Base-by-base conservation (phyloP, 2,329 filamentous ascomycete genomes). In the Capronia epimyces region DNA sequence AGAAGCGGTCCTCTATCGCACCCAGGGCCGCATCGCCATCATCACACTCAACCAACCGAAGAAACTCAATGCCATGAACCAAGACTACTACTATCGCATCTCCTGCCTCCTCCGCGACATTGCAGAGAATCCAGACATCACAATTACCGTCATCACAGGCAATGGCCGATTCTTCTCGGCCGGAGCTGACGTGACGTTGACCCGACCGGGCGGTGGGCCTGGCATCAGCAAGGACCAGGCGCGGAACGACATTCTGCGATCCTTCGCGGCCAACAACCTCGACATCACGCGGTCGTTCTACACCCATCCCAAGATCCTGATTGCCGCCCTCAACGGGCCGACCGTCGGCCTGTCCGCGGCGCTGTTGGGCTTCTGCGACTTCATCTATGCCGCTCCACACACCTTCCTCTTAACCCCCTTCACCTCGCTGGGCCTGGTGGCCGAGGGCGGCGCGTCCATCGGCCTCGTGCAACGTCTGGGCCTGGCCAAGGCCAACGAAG, bases 401-500 rank as follows among this genome's bases (percentile, higher is more conserved):
- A 74, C 89, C 24, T 98, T 89, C 71, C 75, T 97, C 21, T 81
- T 97, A 21, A 95, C 90, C 1, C 93, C 93, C 3, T 97, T 97
- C 71, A 85, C 84, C 3, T 91, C 87, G 1, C 78, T 97, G 1
- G 91, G 93, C 1, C 80, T 98, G 1, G 90, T 97, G 0, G 80
- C 89, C 48, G 93, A 97, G 72, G 93, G 91, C 34, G 88, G 85
- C 41, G 83, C 89, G 0, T 88, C 83, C 13, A 75, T 82, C 49
- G 88, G 84, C 0, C 84, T 97, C 50, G 87, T 93, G 12, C 79
- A 85, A 62, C 75, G 91, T 0, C 75, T 97, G 20, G 93, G 93
- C 1, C 78, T 89, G 44, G 74, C 80, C 52, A 87, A 87, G 66
- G 90, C 89, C 8, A 95, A 94, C 65, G 93, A 97, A 75, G 91